Conservation (phyloP, 257 asterid species). For the Voacanga thouarsii region DNA sequence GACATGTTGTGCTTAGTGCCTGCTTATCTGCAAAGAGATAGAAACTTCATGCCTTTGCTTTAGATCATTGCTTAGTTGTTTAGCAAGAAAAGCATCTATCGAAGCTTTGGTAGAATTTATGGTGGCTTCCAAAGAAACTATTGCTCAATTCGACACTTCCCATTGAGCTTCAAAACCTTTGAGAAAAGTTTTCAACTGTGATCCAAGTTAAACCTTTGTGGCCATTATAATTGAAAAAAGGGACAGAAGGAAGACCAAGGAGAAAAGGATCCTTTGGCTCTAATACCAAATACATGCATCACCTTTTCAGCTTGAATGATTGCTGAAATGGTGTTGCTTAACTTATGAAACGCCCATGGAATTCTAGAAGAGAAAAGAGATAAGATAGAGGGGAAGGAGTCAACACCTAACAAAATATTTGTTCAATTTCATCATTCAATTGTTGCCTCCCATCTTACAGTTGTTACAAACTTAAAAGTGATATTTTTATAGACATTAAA, state of each 20-base stretch:
- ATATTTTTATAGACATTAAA: background rate
- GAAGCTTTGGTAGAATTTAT: background rate
- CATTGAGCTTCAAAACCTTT: background rate
- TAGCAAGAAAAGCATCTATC: background rate
- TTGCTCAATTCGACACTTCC: background rate
- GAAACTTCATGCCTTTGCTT: background rate
- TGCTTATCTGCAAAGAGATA: background rate
- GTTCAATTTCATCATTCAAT: background rate
- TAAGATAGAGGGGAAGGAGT: background rate
- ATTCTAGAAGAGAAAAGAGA: too few relatives aligned
- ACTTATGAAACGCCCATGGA: too few relatives aligned
- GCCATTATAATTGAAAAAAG: background rate
- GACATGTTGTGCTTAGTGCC: background rate
- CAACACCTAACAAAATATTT: background rate
- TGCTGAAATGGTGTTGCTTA: too few relatives aligned
- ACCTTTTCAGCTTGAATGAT: too few relatives aligned
- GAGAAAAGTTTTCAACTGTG: background rate
- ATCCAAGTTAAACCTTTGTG: background rate
- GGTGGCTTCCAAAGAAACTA: background rate
- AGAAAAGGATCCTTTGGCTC: background rate
- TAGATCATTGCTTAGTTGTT: background rate
- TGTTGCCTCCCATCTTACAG: background rate
- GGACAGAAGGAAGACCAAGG: background rate
- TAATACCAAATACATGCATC: background rate
- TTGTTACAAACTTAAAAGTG: background rate